Percentiles rank a stretch among this genome's conserved stretches.
phyloP scores from a whole-genome alignment of 148 eudicot species.

The Persicaria maculosa region DNA sequence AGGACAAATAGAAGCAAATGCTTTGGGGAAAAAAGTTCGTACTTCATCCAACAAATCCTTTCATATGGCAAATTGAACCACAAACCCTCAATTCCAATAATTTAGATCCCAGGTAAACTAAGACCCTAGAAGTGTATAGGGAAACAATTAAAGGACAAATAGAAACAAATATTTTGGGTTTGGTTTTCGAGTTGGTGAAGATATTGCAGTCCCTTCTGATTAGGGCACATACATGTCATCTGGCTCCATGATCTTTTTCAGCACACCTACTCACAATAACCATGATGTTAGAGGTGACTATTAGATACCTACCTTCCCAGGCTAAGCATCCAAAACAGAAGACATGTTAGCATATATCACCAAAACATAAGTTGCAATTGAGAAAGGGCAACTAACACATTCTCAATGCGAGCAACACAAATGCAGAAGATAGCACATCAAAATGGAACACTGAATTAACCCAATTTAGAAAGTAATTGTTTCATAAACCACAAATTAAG shows the following conservation, averaged over 20 bases:
- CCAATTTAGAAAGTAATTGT: background rate
- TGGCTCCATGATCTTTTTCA: conserved; percentile 84
- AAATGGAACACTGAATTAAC: background rate
- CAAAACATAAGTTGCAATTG: background rate
- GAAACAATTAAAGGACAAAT: no score
- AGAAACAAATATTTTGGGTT: conserved; percentile 28
- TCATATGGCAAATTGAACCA: no score
- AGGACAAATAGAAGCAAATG: no score
- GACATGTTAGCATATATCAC: background rate
- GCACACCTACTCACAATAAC: conserved; percentile 58
- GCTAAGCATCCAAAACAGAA: background rate
- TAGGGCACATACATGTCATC: conserved; percentile 90
- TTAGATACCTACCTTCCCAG: background rate
- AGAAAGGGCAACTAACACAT: background rate
- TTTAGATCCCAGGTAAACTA: no score
- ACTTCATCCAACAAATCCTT: no score
- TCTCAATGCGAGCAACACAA: background rate
- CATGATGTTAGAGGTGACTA: background rate
- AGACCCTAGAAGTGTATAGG: no score
- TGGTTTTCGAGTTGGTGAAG: conserved; percentile 49
- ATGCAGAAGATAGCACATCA: background rate
- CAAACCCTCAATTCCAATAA: no score
- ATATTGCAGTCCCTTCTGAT: conserved; percentile 45
- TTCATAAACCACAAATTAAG: background rate
- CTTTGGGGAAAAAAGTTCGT: no score